Percentiles rank a stretch among this genome's conserved stretches.
Conservation (phyloP, 2,329 filamentous ascomycete genomes). For the Coniochaeta hoffmannii region DNA sequence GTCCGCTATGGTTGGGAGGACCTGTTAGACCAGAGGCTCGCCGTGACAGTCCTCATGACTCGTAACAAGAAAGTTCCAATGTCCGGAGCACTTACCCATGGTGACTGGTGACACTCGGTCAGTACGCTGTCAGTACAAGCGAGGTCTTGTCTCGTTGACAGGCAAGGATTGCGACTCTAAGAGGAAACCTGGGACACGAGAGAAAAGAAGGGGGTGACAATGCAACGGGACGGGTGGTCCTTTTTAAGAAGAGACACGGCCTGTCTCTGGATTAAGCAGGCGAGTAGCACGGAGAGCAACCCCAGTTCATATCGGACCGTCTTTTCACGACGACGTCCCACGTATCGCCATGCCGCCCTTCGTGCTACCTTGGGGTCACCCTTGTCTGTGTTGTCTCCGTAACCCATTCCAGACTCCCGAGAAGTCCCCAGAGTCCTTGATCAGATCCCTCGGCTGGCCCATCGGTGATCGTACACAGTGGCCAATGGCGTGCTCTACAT, state of each 20-base stretch:
- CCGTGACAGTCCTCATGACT: too few species aligned
- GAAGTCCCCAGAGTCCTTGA: not conserved
- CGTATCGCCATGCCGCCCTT: not conserved
- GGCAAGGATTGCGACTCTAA: not conserved
- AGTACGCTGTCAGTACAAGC: not conserved
- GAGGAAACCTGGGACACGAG: not conserved
- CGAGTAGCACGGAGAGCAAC: not conserved
- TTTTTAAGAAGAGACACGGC: not conserved
- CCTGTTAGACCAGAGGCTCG: not conserved
- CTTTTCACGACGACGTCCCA: not conserved
- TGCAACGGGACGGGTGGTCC: not conserved
- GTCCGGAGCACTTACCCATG: not conserved
- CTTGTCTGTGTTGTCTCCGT: not conserved
- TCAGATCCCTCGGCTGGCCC: not conserved
- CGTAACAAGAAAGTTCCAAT: too few species aligned
- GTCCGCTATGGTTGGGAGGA: not conserved
- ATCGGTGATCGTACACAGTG: not conserved
- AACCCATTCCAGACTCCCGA: not conserved
- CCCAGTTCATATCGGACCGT: conserved; percentile 1
- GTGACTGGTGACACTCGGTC: not conserved
- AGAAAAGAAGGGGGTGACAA: not conserved
- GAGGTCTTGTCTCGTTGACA: not conserved
- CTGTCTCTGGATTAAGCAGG: not conserved
- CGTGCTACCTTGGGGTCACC: not conserved
- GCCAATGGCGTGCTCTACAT: not conserved